Percentiles rank a stretch among this genome's conserved stretches.
Evolutionary conservation across 495 filamentous ascomycete genomes (phyloP).

Genomic region (Lasiosphaeria ovina): DNA sequence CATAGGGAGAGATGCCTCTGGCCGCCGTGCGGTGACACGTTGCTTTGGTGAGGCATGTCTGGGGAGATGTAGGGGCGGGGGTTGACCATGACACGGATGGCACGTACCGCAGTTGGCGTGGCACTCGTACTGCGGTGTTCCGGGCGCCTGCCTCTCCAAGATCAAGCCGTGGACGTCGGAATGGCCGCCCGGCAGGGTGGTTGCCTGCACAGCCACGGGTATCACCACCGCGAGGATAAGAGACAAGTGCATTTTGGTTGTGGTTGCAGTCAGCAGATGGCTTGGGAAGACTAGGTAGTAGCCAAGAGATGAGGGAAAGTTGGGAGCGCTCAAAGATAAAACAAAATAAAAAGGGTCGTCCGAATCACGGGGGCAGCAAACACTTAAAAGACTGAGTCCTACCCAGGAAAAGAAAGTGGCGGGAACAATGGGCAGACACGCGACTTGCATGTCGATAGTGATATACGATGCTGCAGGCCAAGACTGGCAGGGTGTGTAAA

Average conservation of each 20-base stretch:
- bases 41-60: background rate
- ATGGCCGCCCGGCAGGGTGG: background rate
- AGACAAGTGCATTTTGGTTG: constrained; percentile 9
- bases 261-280: background rate
- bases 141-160: constrained; percentile 22
- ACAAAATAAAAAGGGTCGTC: no score
- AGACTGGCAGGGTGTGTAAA: no score
- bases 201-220: constrained; percentile 7
- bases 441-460: background rate
- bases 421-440: no score
- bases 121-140: constrained; percentile 24
- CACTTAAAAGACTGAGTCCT: no score
- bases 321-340: no score
- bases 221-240: constrained; percentile 14
- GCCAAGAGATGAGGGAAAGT: no score
- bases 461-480: background rate
- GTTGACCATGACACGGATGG: background rate
- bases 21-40: background rate
- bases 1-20: no score
- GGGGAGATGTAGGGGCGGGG: background rate
- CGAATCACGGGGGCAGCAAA: no score
- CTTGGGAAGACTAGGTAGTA: no score
- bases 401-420: no score
- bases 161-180: constrained; percentile 8
- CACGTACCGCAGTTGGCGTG: constrained; percentile 26